phyloP scores from a whole-genome alignment of 306 rosid genomes.

The Quercus robur region DNA sequence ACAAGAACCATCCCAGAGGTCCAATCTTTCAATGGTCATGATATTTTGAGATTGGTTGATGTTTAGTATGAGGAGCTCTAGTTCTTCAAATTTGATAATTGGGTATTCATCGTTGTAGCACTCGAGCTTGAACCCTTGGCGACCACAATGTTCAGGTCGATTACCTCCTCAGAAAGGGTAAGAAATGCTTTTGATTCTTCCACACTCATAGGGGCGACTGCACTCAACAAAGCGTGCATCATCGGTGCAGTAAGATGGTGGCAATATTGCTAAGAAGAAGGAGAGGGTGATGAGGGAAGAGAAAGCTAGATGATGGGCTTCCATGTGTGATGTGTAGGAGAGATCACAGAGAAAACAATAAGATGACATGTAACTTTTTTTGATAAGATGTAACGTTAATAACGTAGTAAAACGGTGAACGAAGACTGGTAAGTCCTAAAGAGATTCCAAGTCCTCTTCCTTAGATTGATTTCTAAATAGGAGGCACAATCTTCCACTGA shows the following conservation, averaged over 20 bases:
- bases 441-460: no score
- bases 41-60: neutral
- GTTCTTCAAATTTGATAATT: slow-evolving; percentile 18
- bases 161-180: slow-evolving; percentile 40
- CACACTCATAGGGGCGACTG: slow-evolving; percentile 34
- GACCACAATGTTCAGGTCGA: slow-evolving; percentile 33
- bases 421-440: no score
- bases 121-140: slow-evolving; percentile 25
- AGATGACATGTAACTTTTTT: no score
- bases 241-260: slow-evolving; percentile 6
- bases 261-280: slow-evolving; percentile 21
- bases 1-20: slow-evolving; percentile 32
- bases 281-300: slow-evolving; percentile 5
- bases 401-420: no score
- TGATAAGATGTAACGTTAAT: no score
- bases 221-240: slow-evolving; percentile 17
- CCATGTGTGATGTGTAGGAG: neutral
- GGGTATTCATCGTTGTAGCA: slow-evolving; percentile 14
- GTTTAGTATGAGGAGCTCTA: slow-evolving; percentile 17
- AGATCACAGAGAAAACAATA: no score
- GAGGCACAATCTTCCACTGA: no score
- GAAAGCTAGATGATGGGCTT: neutral
- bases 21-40: slow-evolving; percentile 29
- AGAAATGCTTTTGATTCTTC: slow-evolving; percentile 6
- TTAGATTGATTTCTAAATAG: no score